Percentiles rank a stretch among this genome's conserved stretches.
These are phyloP conservation scores for Phellopilus nigrolimitatus DNA, from an alignment of 1,284 basidiomycete genomes.

Conservation along the genomic window DNA sequence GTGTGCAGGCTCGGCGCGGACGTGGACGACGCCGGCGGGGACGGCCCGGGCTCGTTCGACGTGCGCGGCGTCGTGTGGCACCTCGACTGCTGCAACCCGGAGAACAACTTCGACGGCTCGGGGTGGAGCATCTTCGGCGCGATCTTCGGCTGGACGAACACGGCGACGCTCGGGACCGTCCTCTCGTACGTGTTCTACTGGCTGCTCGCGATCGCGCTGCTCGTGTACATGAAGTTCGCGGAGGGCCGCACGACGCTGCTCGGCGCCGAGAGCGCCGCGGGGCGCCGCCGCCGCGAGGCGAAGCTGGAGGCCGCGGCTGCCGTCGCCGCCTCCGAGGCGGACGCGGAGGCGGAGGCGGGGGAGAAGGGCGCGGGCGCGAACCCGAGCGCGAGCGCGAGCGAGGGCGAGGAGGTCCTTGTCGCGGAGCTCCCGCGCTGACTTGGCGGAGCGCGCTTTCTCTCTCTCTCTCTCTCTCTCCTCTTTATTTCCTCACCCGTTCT, in stretches of 20 bases:
- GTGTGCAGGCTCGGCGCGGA: constrained; percentile 68
- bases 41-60: constrained; percentile 78
- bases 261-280: constrained; percentile 23
- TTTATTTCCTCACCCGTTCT: too few species aligned
- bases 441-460: background rate
- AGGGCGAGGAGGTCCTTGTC: background rate
- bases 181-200: constrained; percentile 79
- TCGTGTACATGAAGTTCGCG: constrained; percentile 67
- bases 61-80: constrained; percentile 85
- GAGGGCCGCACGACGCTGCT: constrained; percentile 38
- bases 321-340: background rate
- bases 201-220: constrained; percentile 59
- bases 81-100: constrained; percentile 77
- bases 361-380: background rate
- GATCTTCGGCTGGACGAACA: constrained; percentile 76
- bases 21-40: constrained; percentile 71
- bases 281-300: constrained; percentile 14
- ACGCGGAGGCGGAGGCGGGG: background rate
- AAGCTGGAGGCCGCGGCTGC: constrained; percentile 34
- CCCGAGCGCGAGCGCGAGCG: constrained; percentile 41
- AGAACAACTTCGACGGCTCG: constrained; percentile 46
- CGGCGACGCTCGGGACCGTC: constrained; percentile 66
- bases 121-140: constrained; percentile 76
- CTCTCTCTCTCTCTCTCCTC: background rate
- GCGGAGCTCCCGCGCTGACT: constrained; percentile 1